Conservation (phyloP, 2,329 filamentous ascomycete species). For the Venturia effusa region DNA sequence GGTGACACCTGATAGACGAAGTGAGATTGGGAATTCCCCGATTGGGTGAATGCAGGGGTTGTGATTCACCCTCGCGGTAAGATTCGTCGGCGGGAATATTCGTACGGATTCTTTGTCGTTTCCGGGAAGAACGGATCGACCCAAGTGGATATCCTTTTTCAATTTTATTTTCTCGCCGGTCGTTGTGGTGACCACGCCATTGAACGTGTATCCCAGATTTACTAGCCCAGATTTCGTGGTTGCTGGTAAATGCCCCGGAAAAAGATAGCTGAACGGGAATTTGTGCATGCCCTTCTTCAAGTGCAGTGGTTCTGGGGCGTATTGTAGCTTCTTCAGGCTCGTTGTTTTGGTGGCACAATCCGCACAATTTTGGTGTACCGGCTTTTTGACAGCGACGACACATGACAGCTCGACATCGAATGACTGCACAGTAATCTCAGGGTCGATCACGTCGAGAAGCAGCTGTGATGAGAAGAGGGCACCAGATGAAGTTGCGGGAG, state of each 20-base stretch:
- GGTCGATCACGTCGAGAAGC: slow-evolving; percentile 58
- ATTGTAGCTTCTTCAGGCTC: slow-evolving; percentile 68
- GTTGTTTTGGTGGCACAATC: slow-evolving; percentile 64
- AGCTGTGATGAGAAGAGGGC: slow-evolving; percentile 79
- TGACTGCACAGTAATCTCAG: slow-evolving; percentile 53
- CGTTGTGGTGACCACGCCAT: slow-evolving; percentile 52
- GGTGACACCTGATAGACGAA: slow-evolving; percentile 79
- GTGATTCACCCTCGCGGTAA: slow-evolving; percentile 75
- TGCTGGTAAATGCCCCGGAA: slow-evolving; percentile 77
- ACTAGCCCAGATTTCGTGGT: slow-evolving; percentile 65
- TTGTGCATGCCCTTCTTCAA: slow-evolving; percentile 49
- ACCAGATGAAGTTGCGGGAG: slow-evolving; percentile 63
- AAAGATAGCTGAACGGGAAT: slow-evolving; percentile 81
- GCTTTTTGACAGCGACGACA: slow-evolving; percentile 66
- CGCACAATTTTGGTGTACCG: slow-evolving; percentile 63
- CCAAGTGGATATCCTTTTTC: slow-evolving; percentile 50
- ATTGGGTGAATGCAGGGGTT: slow-evolving; percentile 78
- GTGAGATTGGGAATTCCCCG: slow-evolving; percentile 65
- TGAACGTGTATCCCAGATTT: slow-evolving; percentile 22
- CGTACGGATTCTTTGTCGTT: slow-evolving; percentile 80
- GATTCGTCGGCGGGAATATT: slow-evolving; percentile 91
- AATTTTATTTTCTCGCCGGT: slow-evolving; percentile 54
- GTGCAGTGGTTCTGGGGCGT: slow-evolving; percentile 39
- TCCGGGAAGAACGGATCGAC: slow-evolving; percentile 69
- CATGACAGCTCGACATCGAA: slow-evolving; percentile 64